Base-by-base conservation (phyloP, 495 filamentous ascomycete genomes). In the Viridothelium virens region DNA sequence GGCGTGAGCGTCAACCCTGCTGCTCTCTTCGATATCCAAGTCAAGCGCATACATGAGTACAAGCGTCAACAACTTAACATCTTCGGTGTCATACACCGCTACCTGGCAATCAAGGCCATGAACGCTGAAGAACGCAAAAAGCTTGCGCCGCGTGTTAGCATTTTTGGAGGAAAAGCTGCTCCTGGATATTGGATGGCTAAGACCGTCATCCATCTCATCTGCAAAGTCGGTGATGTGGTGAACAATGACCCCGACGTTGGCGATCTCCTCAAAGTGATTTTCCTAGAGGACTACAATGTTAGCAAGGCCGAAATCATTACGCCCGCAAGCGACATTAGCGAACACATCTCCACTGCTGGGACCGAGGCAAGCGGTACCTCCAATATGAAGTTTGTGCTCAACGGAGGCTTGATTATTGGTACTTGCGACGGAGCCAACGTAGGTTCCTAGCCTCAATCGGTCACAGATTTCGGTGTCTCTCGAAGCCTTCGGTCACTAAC, bases 141-240 rank as follows among this genome's bases (percentile, higher is more conserved):
- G 75, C 82, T 91, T 66, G 85, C 87, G 14, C 91, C 93, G n/a
- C 87, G 93, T 53, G 94, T 97, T 16, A 95, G 91, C 38, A 95
- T 98, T 78, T 96, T 98, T 74, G 94, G 95, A 69, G 94, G 94
- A 66, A 98, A 98, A 78, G 94, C 94, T 25, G 94, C 94, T 0
- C 94, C 94, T 2, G 94, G 94, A 2, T 98, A 98, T 79, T 98
- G 95, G 95, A 98, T 98, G 94, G 94, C 94, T 25, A 98, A 98
- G 84, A 93, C 93, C 7, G 90, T 98, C 68, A 98, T 98, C 67
- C 92, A 97, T 74, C 84, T 98, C 62, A 89, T 98, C 80, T 96
- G 95, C 80, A 88, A 84, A 67, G 95, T 97, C 48, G 91, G 91
- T 4, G 77, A 84, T n/a, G 89, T 97, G 2, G 88, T 98, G 68